Percentiles rank a stretch among this genome's conserved stretches.
phyloP scores from a whole-genome alignment of 306 rosid species.

The Malus asiatica region DNA sequence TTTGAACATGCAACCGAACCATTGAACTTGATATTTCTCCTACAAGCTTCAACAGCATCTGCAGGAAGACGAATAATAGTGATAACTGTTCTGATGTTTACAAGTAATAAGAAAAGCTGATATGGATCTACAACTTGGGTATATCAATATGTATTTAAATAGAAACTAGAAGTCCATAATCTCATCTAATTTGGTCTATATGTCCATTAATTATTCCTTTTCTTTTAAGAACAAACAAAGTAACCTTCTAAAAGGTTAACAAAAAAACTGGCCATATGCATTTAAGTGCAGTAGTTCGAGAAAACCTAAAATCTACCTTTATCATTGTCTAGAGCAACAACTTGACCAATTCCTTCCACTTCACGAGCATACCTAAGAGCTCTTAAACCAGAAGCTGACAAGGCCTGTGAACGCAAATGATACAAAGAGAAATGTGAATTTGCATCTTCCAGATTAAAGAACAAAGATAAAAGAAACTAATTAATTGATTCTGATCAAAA shows the following conservation, averaged over 20 bases:
- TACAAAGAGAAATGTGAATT: background rate
- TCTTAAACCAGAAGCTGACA: constrained; percentile 96
- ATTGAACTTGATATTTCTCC: constrained; percentile 92
- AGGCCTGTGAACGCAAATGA: constrained; percentile 47
- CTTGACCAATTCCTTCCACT: constrained; percentile 85
- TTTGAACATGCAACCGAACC: constrained; percentile 78
- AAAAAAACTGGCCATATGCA: background rate
- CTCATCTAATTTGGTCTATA: background rate
- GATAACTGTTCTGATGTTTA: constrained; percentile 14
- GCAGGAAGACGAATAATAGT: constrained; percentile 16
- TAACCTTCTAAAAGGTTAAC: background rate
- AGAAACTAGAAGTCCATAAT: background rate
- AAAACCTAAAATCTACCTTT: constrained; percentile 43
- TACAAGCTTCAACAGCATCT: constrained; percentile 91
- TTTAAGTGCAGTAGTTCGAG: background rate
- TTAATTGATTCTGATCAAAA: background rate
- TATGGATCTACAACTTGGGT: background rate
- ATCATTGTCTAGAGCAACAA: constrained; percentile 93
- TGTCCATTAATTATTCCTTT: background rate
- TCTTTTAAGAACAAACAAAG: background rate
- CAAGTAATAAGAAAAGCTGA: constrained; percentile 7
- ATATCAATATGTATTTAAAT: background rate
- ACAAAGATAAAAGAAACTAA: background rate
- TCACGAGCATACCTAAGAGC: constrained; percentile 95
- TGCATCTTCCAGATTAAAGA: background rate